Base-by-base conservation (phyloP, 108 stramenopile genomes). In the Skeletonema tropicum region DNA sequence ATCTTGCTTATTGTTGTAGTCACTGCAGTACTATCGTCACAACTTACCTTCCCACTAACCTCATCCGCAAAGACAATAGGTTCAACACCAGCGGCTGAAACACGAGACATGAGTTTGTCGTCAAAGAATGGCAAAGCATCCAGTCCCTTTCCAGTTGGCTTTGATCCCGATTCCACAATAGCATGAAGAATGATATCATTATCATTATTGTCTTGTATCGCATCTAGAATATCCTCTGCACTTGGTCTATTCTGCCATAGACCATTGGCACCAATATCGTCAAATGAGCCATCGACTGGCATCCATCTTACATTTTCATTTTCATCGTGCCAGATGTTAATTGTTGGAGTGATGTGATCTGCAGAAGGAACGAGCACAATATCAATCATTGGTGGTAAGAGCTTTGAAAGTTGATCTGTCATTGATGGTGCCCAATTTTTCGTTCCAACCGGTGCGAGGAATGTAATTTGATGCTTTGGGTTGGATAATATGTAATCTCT, bases 301-400 rank as follows among this genome's bases (percentile, higher is more conserved):
- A 64, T 42, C 88, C 88, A 89, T 30, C 80, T 55, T 3, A 86
- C 68, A 17, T 42, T 71, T 57, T 89, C 77, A 55, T 80, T 39
- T 36, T 68, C 74, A 61, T 87, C 88, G 38, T 89, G 88, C 86
- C 88, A 89, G 7, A 89, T 79, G 14, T 68, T 66, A 49, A 89
- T 89, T 31, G 73, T 77, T 1, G 88, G 88, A 6, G 88, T 89
- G 13, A 78, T 78, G 60, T 71, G 73, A 3, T 83, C 68, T 58
- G 38, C 13, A n/a, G 65, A 81, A 66, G 64, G 57, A 11, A 75
- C 42, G 23, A 80, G 77, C 45, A 58, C 63, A 25, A 36, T 19
- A 4, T 75, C 59, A 1, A 82, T 41, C 25, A 68, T 70, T 2
- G 74, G 73, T 33, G 68, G 71, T 31, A 76, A 32, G 3, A 85